Conservation (phyloP, 2,329 filamentous ascomycete genomes). For the Sporothrix brasiliensis region DNA sequence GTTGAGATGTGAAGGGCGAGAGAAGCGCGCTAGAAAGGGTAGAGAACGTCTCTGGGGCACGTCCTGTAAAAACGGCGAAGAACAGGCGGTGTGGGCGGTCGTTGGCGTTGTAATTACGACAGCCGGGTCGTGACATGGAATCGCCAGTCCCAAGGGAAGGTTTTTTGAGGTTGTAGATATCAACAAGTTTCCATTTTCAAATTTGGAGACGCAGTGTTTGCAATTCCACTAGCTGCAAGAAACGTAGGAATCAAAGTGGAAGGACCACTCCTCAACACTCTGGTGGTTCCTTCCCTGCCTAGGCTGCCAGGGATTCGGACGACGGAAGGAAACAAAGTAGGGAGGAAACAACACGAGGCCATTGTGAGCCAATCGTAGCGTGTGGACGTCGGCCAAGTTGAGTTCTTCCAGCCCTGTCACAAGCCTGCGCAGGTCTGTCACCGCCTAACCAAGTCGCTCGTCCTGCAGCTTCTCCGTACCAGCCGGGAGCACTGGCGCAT, state of each 20-base stretch:
- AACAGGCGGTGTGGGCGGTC: not conserved
- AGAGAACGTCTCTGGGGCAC: slow-evolving; percentile 20
- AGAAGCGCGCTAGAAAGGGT: slow-evolving; percentile 22
- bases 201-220: not conserved
- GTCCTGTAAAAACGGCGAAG: not conserved
- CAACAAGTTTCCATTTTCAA: not conserved
- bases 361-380: slow-evolving; percentile 21
- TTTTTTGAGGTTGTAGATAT: not conserved
- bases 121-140: slow-evolving; percentile 6
- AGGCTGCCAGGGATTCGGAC: not conserved
- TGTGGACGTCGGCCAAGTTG: slow-evolving; percentile 34
- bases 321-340: slow-evolving; percentile 1
- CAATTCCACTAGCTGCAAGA: not conserved
- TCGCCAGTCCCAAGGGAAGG: not conserved
- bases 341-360: not conserved
- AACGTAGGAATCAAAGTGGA: not conserved
- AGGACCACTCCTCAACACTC: slow-evolving; percentile 12
- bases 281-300: slow-evolving; percentile 19
- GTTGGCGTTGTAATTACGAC: not conserved
- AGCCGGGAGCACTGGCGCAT: not conserved
- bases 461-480: slow-evolving; percentile 6
- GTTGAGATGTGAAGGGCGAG: not conserved
- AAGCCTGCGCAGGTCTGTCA: not conserved
- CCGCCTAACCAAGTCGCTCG: slow-evolving; percentile 8
- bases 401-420: slow-evolving; percentile 26